These are phyloP conservation scores for Astrothelium macrocarpum DNA, from an alignment of 495 filamentous ascomycete species.

Conservation along the genomic window DNA sequence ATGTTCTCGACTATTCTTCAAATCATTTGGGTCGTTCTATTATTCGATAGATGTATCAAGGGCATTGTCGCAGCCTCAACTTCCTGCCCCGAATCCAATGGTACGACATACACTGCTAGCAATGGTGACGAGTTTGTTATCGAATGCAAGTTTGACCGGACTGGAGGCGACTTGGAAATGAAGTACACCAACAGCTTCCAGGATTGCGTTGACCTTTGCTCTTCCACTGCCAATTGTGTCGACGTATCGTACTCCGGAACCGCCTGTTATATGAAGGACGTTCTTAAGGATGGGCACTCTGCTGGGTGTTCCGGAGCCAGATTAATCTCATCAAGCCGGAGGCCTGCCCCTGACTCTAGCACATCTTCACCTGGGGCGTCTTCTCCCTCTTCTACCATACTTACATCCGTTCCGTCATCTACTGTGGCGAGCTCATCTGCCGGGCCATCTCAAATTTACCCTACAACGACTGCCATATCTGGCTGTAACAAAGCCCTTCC, in stretches of 20 bases:
- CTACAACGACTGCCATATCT: not conserved
- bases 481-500: constrained; percentile 1
- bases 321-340: not conserved
- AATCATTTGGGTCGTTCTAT: no score
- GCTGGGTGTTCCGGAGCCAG: not conserved
- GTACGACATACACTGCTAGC: not conserved
- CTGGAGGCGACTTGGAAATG: constrained; percentile 6
- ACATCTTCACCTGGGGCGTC: not conserved
- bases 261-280: constrained; percentile 12
- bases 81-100: constrained; percentile 8
- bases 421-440: not conserved
- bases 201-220: constrained; percentile 10
- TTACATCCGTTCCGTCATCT: no score
- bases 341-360: no score
- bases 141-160: constrained; percentile 8
- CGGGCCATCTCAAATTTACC: not conserved
- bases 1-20: no score
- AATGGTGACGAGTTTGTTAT: constrained; percentile 12
- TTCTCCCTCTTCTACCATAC: not conserved
- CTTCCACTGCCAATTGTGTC: not conserved
- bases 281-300: not conserved
- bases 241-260: constrained; percentile 13
- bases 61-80: not conserved
- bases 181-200: not conserved
- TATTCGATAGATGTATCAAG: no score